Percentiles rank a stretch among this genome's conserved stretches.
Evolutionary conservation across 345 rosid species (phyloP).

Genomic region (Clausena lansium): DNA sequence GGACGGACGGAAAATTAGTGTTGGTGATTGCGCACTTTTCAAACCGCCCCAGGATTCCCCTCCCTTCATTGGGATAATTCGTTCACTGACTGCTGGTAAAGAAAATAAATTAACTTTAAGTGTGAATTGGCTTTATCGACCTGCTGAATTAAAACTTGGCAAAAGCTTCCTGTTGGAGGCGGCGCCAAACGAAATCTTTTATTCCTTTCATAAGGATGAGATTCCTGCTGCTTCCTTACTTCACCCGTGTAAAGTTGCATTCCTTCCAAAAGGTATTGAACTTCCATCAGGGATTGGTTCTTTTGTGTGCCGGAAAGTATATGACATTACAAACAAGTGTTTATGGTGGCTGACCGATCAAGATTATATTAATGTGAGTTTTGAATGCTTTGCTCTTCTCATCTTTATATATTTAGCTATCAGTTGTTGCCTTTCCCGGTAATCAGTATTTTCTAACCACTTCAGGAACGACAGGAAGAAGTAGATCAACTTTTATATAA

Average conservation of each 20-base stretch:
- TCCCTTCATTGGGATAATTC: slow-evolving; percentile 87
- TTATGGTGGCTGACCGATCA: slow-evolving; percentile 97
- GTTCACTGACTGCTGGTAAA: slow-evolving; percentile 43
- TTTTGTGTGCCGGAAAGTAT: slow-evolving; percentile 82
- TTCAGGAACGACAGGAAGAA: slow-evolving; percentile 71
- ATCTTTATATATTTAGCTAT: neutral
- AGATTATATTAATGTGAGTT: slow-evolving; percentile 79
- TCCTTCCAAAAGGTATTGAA: slow-evolving; percentile 75
- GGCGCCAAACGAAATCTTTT: slow-evolving; percentile 90
- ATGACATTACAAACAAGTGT: slow-evolving; percentile 65
- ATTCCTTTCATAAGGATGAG: slow-evolving; percentile 93
- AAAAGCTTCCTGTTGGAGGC: slow-evolving; percentile 77
- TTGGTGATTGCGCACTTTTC: slow-evolving; percentile 94
- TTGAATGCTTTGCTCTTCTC: neutral
- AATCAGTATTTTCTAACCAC: neutral
- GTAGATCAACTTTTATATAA: slow-evolving; percentile 69
- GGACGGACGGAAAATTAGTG: slow-evolving; percentile 83
- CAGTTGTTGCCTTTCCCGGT: neutral
- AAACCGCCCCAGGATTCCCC: slow-evolving; percentile 81
- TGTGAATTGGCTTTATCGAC: slow-evolving; percentile 92
- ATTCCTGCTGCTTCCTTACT: slow-evolving; percentile 82
- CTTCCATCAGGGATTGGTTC: slow-evolving; percentile 78
- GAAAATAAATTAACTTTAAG: slow-evolving; percentile 52
- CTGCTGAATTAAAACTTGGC: slow-evolving; percentile 82
- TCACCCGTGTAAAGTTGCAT: slow-evolving; percentile 96